A percentile compares a stretch with the other conserved stretches of the same genome.
Conservation (phyloP, 2,329 filamentous ascomycete genomes). For the Trichoderma oligosporum region DNA sequence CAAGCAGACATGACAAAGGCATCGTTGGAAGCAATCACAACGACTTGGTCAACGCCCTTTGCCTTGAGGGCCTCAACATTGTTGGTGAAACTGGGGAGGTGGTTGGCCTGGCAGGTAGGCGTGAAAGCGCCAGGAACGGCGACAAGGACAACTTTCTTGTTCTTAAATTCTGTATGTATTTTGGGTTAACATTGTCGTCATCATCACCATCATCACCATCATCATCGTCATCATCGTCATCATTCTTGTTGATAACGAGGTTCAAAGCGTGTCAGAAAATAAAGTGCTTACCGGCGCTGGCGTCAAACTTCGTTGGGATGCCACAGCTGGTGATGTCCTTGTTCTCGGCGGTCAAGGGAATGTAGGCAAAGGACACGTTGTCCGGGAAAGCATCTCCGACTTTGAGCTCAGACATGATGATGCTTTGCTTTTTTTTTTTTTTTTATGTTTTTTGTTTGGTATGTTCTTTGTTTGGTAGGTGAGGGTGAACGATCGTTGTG, state of each 20-base stretch:
- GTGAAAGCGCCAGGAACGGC: conserved; percentile 73
- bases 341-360: conserved; percentile 69
- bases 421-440: background rate
- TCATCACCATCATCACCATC: no score
- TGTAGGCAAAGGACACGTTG: conserved; percentile 77
- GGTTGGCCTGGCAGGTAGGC: conserved; percentile 75
- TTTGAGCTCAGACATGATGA: conserved; percentile 61
- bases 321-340: conserved; percentile 71
- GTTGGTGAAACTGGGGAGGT: conserved; percentile 76
- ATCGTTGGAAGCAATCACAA: conserved; percentile 82
- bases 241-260: no score
- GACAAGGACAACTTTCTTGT: conserved; percentile 55
- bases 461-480: background rate
- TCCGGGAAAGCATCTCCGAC: conserved; percentile 80
- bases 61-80: conserved; percentile 66
- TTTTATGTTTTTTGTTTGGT: no score
- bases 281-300: conserved; percentile 59
- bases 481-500: no score
- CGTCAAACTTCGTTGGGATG: conserved; percentile 71
- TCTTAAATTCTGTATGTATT: conserved; percentile 45
- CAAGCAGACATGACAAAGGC: conserved; percentile 83
- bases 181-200: no score
- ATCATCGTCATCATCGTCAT: no score
- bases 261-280: no score
- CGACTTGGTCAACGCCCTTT: conserved; percentile 79